Percentiles rank a stretch among this genome's conserved stretches.
Evolutionary conservation across 768 basidiomycete genomes (phyloP).

Genomic region (Aureoboletus auriporus): DNA sequence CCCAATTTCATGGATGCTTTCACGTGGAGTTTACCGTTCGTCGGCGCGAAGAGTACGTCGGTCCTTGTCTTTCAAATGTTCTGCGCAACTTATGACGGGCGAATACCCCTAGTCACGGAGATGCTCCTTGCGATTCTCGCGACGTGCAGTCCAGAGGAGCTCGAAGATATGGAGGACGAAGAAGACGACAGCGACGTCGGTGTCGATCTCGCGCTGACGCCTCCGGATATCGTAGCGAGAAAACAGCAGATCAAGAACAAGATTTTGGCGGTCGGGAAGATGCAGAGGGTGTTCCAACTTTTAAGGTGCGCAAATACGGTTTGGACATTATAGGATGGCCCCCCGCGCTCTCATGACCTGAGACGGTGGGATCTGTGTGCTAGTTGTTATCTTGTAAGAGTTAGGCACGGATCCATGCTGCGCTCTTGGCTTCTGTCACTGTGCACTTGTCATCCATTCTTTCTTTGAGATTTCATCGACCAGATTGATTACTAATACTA

Average conservation of each 20-base stretch:
- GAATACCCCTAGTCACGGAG: constrained; percentile 69
- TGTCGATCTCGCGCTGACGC: constrained; percentile 29
- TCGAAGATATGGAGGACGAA: constrained; percentile 61
- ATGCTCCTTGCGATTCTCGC: constrained; percentile 95
- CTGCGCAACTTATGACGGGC: not conserved
- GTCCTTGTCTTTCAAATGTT: not conserved
- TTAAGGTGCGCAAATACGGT: constrained; percentile 53
- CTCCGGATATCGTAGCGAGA: constrained; percentile 47
- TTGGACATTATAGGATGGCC: not conserved
- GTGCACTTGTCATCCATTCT: not conserved
- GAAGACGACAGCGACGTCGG: constrained; percentile 24
- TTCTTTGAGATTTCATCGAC: not conserved
- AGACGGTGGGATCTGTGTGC: too few species aligned
- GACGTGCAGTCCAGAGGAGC: constrained; percentile 91
- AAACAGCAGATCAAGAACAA: constrained; percentile 87
- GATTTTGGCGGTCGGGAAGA: constrained; percentile 86
- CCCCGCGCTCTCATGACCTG: not conserved
- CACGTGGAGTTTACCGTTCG: constrained; percentile 97
- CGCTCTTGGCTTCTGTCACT: not conserved
- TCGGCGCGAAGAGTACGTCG: constrained; percentile 89
- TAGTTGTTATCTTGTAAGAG: not conserved
- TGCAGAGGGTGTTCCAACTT: constrained; percentile 87
- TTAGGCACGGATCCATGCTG: not conserved
- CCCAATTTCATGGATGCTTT: constrained; percentile 99
- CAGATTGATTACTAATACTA: not conserved